Base-by-base conservation (phyloP, 2,329 filamentous ascomycete species). In the Rasamsonia emersonii region DNA sequence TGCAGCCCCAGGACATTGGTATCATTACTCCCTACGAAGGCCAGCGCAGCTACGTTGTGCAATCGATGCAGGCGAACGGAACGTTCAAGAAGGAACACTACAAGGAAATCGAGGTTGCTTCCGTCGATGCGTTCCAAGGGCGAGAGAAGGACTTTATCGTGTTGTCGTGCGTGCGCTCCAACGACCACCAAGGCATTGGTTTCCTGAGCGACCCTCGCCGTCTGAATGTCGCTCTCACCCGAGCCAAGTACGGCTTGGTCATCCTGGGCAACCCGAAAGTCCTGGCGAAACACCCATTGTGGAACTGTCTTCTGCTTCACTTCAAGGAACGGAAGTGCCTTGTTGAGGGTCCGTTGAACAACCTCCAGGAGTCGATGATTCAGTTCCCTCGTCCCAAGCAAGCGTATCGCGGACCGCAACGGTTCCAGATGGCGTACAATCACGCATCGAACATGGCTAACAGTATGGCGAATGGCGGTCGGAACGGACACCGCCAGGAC, bases 81-180 rank as follows among this genome's bases (percentile, higher is more conserved):
- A 93, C 85, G 0, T 95, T 93, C 70, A 95, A 93, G 68, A 98
- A 98, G 66, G 91, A 98, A 56, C 77, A 82, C 49, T 98, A 98
- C 70, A 96, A 96, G 64, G 89, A 96, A 53, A 89, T 98, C 15
- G 91, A 98, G 59, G 91, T 98, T 24, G 91, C 91, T 4, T 96
- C 89, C 0, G 91, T 98, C 21, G 91, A 98, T 67, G 91, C 91
- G 13, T 98, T 98, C 73, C 91, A 98, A 57, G 91, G 91, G 32
- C 82, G 91, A 68, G 91, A 98, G 64, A 98, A 98, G 66, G 91
- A 98, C 55, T 98, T 94, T 52, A 98, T 98, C 50, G 88, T 98
- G 23, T 70, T 98, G 18, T 96, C 91, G 40, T 98, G 91, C 54
- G 91, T 98, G 30, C 85, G 91, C 54, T 96, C 89, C 55, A 98